These are phyloP conservation scores for Dictyostelium brefeldianum DNA, from an alignment of 78 protist genomes.

Conservation along the genomic window DNA sequence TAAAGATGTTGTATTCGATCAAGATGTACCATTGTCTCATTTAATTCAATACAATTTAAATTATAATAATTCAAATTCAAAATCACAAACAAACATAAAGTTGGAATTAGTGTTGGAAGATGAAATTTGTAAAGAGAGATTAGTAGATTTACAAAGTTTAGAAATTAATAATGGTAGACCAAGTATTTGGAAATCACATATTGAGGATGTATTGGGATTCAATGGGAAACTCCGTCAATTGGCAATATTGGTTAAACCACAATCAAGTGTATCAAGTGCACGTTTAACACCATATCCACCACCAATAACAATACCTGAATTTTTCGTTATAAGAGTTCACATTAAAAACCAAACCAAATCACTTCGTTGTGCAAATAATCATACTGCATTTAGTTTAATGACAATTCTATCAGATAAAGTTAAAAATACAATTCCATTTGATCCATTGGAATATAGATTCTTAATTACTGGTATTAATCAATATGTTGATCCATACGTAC, in stretches of 20 bases:
- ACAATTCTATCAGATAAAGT: slow-evolving; percentile 51
- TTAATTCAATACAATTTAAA: neutral
- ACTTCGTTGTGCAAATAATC: slow-evolving; percentile 56
- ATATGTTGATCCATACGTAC: slow-evolving; percentile 41
- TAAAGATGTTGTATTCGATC: slow-evolving; percentile 24
- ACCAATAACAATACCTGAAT: slow-evolving; percentile 66
- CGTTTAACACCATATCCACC: slow-evolving; percentile 68
- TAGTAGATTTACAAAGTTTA: slow-evolving; percentile 20
- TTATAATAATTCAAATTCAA: neutral
- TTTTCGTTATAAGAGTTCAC: slow-evolving; percentile 52
- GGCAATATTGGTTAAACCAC: slow-evolving; percentile 24
- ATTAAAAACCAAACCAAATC: slow-evolving; percentile 62
- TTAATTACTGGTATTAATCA: slow-evolving; percentile 61
- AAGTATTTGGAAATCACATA: slow-evolving; percentile 51
- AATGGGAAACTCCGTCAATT: slow-evolving; percentile 11
- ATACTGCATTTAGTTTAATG: slow-evolving; percentile 62
- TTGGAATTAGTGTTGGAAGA: slow-evolving; percentile 58
- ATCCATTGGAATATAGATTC: slow-evolving; percentile 30
- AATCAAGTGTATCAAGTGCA: neutral
- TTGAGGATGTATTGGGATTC: slow-evolving; percentile 46
- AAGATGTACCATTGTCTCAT: slow-evolving; percentile 7
- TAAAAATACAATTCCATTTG: slow-evolving; percentile 36
- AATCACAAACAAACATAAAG: neutral
- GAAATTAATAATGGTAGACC: slow-evolving; percentile 42
- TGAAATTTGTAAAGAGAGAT: slow-evolving; percentile 47